These are phyloP conservation scores for Alternaria gansuensis DNA, from an alignment of 2,329 filamentous ascomycete genomes.

Conservation along the genomic window DNA sequence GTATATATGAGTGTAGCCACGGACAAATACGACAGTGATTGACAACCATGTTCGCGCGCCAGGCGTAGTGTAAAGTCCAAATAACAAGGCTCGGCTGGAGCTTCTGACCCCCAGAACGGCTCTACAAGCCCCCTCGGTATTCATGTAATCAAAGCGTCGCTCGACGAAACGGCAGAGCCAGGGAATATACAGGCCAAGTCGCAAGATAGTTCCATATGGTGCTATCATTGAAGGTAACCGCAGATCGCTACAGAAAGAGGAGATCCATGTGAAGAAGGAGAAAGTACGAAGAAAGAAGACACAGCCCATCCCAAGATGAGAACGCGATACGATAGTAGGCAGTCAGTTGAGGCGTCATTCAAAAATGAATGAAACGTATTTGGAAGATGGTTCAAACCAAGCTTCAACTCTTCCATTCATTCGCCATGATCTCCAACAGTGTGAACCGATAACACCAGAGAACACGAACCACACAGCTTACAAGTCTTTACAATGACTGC, in stretches of 20 bases:
- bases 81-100: neutral
- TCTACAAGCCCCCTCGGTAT: neutral
- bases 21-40: neutral
- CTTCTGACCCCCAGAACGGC: neutral
- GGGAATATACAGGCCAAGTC: neutral
- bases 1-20: constrained; percentile 17
- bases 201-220: neutral
- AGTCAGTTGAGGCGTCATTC: neutral
- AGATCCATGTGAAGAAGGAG: neutral
- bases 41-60: neutral
- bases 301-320: neutral
- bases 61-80: neutral
- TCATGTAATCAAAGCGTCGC: neutral
- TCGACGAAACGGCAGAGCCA: neutral
- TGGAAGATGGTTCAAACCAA: neutral
- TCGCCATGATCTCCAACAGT: neutral
- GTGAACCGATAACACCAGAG: neutral
- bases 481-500: neutral
- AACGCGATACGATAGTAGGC: neutral
- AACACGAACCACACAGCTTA: neutral
- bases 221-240: neutral
- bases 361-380: neutral
- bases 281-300: neutral
- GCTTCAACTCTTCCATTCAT: neutral
- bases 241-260: neutral